phyloP scores from a whole-genome alignment of 2,329 filamentous ascomycete species.

The Phoma sp. region DNA sequence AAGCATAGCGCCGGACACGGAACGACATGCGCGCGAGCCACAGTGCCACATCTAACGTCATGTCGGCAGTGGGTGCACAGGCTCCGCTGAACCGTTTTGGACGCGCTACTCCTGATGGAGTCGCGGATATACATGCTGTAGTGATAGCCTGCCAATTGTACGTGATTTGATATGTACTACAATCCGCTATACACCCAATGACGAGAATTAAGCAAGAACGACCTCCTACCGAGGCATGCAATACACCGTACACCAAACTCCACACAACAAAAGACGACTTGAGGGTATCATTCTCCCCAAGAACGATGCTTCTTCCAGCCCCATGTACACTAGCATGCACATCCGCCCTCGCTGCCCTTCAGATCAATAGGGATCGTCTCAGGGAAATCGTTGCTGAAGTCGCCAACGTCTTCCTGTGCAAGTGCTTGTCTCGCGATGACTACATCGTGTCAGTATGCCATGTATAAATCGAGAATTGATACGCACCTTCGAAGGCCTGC shows the following conservation, averaged over 20 bases:
- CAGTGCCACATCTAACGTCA: slow-evolving; percentile 26
- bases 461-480: too few relatives aligned
- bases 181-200: slow-evolving; percentile 10
- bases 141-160: neutral
- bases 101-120: neutral
- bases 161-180: slow-evolving; percentile 20
- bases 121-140: too few relatives aligned
- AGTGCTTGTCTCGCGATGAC: slow-evolving; percentile 96
- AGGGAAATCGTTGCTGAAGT: slow-evolving; percentile 96
- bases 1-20: slow-evolving; percentile 10
- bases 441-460: slow-evolving; percentile 46
- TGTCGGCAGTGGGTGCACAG: slow-evolving; percentile 2
- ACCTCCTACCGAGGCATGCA: slow-evolving; percentile 17
- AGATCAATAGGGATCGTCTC: slow-evolving; percentile 99
- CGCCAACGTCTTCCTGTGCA: slow-evolving; percentile 95
- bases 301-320: slow-evolving; percentile 15
- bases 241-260: slow-evolving; percentile 38
- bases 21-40: neutral
- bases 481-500: slow-evolving; percentile 72
- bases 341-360: slow-evolving; percentile 90
- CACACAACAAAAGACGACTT: slow-evolving; percentile 14
- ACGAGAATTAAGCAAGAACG: slow-evolving; percentile 23
- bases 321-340: slow-evolving; percentile 70
- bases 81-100: neutral
- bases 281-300: slow-evolving; percentile 11